These are phyloP conservation scores for Pythium sp. DNA, from an alignment of 352 stramenopile genomes.

Conservation along the genomic window DNA sequence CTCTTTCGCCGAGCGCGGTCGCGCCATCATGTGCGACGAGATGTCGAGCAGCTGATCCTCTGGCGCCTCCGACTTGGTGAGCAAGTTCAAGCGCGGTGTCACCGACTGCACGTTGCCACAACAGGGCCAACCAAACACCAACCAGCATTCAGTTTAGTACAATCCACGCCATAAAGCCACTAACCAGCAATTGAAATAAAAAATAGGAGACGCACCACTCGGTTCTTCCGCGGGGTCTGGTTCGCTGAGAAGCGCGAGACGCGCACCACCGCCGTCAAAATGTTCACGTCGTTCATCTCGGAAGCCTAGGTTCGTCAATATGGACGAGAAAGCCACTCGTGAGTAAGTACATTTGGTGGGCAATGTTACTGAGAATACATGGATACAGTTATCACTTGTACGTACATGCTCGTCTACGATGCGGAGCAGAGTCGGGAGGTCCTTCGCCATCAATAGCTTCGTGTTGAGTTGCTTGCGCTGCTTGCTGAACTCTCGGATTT, in stretches of 20 bases:
- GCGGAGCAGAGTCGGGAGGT: slow-evolving; percentile 52
- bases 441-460: slow-evolving; percentile 57
- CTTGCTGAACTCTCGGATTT: slow-evolving; percentile 48
- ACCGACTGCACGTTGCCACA: slow-evolving; percentile 6
- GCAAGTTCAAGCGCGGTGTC: slow-evolving; percentile 17
- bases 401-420: slow-evolving; percentile 67
- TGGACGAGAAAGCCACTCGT: background rate
- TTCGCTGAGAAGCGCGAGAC: slow-evolving; percentile 34
- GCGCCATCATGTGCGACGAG: slow-evolving; percentile 33
- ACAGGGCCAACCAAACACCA: background rate
- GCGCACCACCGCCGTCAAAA: slow-evolving; percentile 56
- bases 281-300: slow-evolving; percentile 62
- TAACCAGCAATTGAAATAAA: background rate
- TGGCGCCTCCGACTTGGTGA: slow-evolving; percentile 52
- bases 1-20: slow-evolving; percentile 28
- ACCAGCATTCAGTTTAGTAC: background rate
- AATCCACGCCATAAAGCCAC: background rate
- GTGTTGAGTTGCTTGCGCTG: slow-evolving; percentile 58
- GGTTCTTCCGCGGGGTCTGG: slow-evolving; percentile 21
- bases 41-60: slow-evolving; percentile 62
- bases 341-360: background rate
- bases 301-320: slow-evolving; percentile 27
- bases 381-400: background rate
- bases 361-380: too few relatives aligned
- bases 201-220: slow-evolving; percentile 25